Evolutionary conservation across 2,329 filamentous ascomycete species (phyloP).

Genomic region (Microdochium trichocladiopsis): DNA sequence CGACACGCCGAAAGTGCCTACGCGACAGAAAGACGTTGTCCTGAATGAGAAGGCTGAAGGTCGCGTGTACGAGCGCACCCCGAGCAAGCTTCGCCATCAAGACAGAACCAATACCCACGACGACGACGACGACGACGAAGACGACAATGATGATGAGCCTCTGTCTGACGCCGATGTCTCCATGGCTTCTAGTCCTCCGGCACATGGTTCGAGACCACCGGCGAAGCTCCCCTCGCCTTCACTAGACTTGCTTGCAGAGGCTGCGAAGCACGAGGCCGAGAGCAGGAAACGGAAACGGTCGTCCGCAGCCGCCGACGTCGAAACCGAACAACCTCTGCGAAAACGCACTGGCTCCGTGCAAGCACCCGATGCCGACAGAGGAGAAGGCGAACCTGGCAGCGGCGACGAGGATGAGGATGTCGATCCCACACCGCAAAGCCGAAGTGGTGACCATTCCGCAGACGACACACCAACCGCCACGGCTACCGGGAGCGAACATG

Average conservation of each 20-base stretch:
- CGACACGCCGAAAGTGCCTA: constrained; percentile 65
- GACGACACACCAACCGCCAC: constrained; percentile 17
- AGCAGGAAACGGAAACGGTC: constrained; percentile 26
- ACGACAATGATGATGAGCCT: constrained; percentile 28
- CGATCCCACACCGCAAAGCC: constrained; percentile 13
- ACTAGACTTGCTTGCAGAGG: constrained; percentile 21
- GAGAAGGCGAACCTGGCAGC: constrained; percentile 22
- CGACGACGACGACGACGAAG: constrained; percentile 22
- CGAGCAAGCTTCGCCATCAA: constrained; percentile 66
- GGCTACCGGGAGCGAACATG: constrained; percentile 12
- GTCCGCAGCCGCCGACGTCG: constrained; percentile 14
- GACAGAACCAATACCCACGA: constrained; percentile 8
- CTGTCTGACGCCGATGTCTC: constrained; percentile 23
- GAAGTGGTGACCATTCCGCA: constrained; percentile 21
- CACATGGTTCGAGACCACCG: constrained; percentile 11
- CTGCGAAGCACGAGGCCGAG: constrained; percentile 20
- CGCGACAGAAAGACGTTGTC: constrained; percentile 55
- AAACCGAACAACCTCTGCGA: constrained; percentile 10
- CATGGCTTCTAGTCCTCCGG: constrained; percentile 23
- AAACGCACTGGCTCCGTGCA: constrained; percentile 18
- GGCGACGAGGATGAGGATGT: constrained; percentile 22
- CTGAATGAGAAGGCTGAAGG: constrained; percentile 47
- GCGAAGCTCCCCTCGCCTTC: constrained; percentile 19
- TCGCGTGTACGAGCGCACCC: constrained; percentile 56
- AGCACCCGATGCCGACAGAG: constrained; percentile 9